Base-by-base conservation (phyloP, 139 green algal genomes). In the Tetratostichococcus sp. region DNA sequence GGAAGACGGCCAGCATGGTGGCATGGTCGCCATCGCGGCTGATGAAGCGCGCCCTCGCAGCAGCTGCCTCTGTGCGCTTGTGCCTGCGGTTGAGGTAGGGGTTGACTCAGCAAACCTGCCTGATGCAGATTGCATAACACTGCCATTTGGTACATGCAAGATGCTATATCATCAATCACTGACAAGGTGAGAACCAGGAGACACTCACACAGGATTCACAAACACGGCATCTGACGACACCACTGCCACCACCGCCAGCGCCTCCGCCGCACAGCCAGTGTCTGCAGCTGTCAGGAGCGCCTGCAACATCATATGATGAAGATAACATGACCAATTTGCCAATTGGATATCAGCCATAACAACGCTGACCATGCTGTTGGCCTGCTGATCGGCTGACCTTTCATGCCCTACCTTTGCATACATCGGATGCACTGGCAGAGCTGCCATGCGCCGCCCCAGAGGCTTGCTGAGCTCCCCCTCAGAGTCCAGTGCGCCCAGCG, bases 341-440 rank as follows among this genome's bases (percentile, higher is more conserved):
- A 50, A 50, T n/a, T n/a, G n/a, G n/a, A n/a, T n/a, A n/a, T n/a
- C n/a, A n/a, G n/a, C n/a, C n/a, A n/a, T n/a, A n/a, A n/a, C n/a
- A n/a, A n/a, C n/a, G n/a, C n/a, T n/a, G n/a, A n/a, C n/a, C n/a
- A n/a, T n/a, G n/a, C n/a, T n/a, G n/a, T n/a, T n/a, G n/a, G n/a
- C n/a, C n/a, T n/a, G n/a, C n/a, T n/a, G n/a, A n/a, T n/a, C n/a
- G n/a, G n/a, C n/a, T n/a, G n/a, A n/a, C n/a, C n/a, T n/a, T n/a
- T n/a, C n/a, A n/a, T n/a, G n/a, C n/a, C n/a, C n/a, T n/a, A 58
- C 78, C 58, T 86, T 84, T 19, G 65, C 87, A 69, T 87, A 93
- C 83, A 90, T 88, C 6, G 93, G 93, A 58, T 97, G 93, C 17
- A 98, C 84, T 0, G 94, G 94, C 69, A 98, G 83, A 1, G 85